phyloP scores from a whole-genome alignment of 2,329 filamentous ascomycete genomes.

The Aspergillus sp. region DNA sequence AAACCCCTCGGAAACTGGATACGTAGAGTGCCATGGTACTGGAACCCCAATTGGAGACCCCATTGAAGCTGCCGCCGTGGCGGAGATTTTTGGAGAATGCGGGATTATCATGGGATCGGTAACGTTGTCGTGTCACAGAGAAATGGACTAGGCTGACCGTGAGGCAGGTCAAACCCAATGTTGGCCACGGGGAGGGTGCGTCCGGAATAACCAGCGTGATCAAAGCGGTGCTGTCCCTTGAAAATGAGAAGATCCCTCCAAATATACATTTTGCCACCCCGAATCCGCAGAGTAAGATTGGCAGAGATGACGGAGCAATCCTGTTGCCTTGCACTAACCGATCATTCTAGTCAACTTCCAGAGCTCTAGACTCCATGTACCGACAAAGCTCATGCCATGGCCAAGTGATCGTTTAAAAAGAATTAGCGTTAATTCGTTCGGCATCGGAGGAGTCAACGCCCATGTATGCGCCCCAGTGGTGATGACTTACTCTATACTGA shows the following conservation, averaged over 20 bases:
- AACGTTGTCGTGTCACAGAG: neutral
- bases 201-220: conserved; percentile 27
- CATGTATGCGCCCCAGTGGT: conserved; percentile 11
- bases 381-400: conserved; percentile 22
- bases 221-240: conserved; percentile 24
- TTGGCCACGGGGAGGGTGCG: conserved; percentile 27
- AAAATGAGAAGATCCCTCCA: conserved; percentile 23
- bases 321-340: conserved; percentile 8
- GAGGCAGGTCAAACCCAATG: conserved; percentile 25
- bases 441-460: conserved; percentile 27
- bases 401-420: conserved; percentile 21
- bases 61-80: conserved; percentile 15
- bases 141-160: neutral
- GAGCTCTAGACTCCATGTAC: conserved; percentile 14
- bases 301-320: neutral
- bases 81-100: conserved; percentile 11
- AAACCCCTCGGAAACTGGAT: conserved; percentile 7
- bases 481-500: neutral
- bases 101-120: conserved; percentile 21
- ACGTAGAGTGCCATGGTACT: conserved; percentile 22
- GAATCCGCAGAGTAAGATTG: conserved; percentile 23
- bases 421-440: conserved; percentile 34
- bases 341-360: conserved; percentile 14
- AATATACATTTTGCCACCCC: conserved; percentile 27
- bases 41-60: conserved; percentile 18